These are phyloP conservation scores for Monosporascus sp. DNA, from an alignment of 2,329 filamentous ascomycete genomes.

Conservation along the genomic window DNA sequence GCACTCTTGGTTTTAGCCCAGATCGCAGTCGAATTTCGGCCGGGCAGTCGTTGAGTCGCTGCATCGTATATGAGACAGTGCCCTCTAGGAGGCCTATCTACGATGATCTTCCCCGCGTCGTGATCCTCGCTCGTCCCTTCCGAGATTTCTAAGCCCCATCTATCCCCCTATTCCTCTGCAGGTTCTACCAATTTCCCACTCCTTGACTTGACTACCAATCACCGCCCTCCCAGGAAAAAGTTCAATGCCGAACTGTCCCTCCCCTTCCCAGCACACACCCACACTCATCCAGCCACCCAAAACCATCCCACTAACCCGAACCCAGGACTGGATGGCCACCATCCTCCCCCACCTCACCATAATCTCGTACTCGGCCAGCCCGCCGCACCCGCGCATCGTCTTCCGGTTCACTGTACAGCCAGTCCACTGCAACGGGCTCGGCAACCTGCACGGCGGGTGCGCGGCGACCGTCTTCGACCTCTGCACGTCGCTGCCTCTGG, in stretches of 20 bases:
- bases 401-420: constrained; percentile 46
- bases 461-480: constrained; percentile 64
- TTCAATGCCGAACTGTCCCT: neutral
- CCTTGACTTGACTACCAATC: too few relatives aligned
- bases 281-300: neutral
- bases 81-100: too few relatives aligned
- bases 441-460: constrained; percentile 58
- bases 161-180: too few relatives aligned
- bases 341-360: constrained; percentile 39
- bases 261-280: neutral
- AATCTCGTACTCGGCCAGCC: constrained; percentile 28
- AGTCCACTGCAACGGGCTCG: constrained; percentile 47
- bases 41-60: too few relatives aligned
- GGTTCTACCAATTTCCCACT: too few relatives aligned
- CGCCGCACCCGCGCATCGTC: constrained; percentile 33
- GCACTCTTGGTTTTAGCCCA: too few relatives aligned
- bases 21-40: too few relatives aligned
- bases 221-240: too few relatives aligned
- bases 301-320: neutral
- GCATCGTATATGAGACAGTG: too few relatives aligned
- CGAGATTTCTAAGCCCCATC: too few relatives aligned
- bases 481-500: constrained; percentile 55
- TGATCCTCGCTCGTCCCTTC: too few relatives aligned
- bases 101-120: too few relatives aligned
- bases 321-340: constrained; percentile 39